Base-by-base conservation (phyloP, 306 rosid genomes). In the Glycine soja region DNA sequence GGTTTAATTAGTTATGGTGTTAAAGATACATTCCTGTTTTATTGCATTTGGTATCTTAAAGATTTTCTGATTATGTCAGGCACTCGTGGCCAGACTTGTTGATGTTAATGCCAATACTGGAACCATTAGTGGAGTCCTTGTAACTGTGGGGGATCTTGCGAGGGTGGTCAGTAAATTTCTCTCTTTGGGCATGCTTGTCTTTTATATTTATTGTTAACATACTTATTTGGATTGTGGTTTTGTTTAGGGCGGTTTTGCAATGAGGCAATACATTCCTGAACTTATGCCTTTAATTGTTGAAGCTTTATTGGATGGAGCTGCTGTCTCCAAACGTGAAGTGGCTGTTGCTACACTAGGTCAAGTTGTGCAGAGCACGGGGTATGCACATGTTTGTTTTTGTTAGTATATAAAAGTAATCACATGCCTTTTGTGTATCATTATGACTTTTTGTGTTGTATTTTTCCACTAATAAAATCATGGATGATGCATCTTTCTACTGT, bases 281-380 rank as follows among this genome's bases (percentile, higher is more conserved):
- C 99, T 95, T 78, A 93, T 95, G 99, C 99, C 99, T 66, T 89
- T 93, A 85, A 95, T 95, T 65, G 96, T 93, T 83, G 99, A 95
- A 0, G 99, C 99, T 80, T 86, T 95, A 82, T 72, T 89, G 91
- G 99, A 95, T 89, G 99, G 99, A 70, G 94, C 99, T 47, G 94
- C 99, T 42, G 97, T 91, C 67, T 62, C 90, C 51, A 93, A 95
- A 81, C 97, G 99, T 52, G 99, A 95, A 84, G 95, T 95, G 70
- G 98, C 99, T 77, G 98, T 95, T 54, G 86, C 95, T 79, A 95
- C 99, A 11, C 98, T 95, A 9, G 99, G 99, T 87, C 99, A 95
- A 90, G 98, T 95, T 87, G 98, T 95, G 74, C 99, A 95, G 81
- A 95, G 99, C 92, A 95, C 99, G 47, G 99, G 99, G 99, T 95